These are phyloP conservation scores for Castanopsis chinensis DNA, from an alignment of 306 rosid species.

Conservation along the genomic window DNA sequence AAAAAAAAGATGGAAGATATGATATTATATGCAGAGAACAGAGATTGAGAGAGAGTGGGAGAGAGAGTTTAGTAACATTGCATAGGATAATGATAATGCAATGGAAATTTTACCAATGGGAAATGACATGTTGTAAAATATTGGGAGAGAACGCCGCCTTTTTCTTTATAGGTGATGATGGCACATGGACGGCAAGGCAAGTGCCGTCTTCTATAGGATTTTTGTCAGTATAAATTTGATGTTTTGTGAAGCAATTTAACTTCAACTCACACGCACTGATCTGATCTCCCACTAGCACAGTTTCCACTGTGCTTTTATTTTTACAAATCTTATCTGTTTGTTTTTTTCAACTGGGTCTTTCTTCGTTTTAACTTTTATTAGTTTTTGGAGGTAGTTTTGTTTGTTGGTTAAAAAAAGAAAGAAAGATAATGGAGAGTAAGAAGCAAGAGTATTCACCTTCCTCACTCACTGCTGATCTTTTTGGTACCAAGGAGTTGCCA, in stretches of 20 bases:
- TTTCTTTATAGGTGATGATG: constrained; percentile 10
- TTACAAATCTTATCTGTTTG: background rate
- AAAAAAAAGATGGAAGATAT: constrained; percentile 12
- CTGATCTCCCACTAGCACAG: background rate
- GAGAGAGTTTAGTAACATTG: background rate
- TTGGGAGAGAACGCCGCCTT: background rate
- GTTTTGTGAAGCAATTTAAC: constrained; percentile 20
- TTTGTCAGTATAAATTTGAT: constrained; percentile 16
- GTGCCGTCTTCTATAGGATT: constrained; percentile 21
- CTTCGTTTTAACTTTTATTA: background rate
- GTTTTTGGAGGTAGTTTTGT: constrained; percentile 8
- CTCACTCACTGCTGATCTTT: constrained; percentile 50
- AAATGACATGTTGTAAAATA: background rate
- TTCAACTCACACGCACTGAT: background rate
- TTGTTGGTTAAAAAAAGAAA: background rate
- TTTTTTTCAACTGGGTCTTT: constrained; percentile 13
- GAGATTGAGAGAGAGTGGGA: background rate
- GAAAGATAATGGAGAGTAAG: constrained; percentile 36
- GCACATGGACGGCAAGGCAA: constrained; percentile 33
- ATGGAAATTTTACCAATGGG: constrained; percentile 3
- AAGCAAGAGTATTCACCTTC: constrained; percentile 31
- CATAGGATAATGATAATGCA: background rate
- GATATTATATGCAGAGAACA: constrained; percentile 2
- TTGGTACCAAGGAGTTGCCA: constrained; percentile 41
- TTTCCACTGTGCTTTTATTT: constrained; percentile 11